Base-by-base conservation (phyloP, 345 rosid species). In the Acer campestre region DNA sequence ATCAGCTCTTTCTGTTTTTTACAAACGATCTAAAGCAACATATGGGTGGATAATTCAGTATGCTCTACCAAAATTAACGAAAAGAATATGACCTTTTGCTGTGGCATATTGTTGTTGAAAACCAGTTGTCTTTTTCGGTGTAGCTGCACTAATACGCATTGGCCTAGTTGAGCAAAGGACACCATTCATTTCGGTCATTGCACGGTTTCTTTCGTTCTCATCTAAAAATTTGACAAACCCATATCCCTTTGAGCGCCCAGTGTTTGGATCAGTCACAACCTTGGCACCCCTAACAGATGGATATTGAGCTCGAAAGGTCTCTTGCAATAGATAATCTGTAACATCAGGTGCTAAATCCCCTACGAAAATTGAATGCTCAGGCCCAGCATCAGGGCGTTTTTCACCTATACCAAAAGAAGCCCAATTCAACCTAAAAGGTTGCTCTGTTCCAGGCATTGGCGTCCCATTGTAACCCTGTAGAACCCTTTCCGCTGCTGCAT, bases 191-290 rank as follows among this genome's bases (percentile, higher is more conserved):
- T 96, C 99, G 27, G 84, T 74, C 99, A 96, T 92, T 18, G 99
- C 94, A 67, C 95, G 88, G 59, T 94, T 94, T 82, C 98, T 90
- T 83, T 96, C 99, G 64, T 73, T 86, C 85, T 96, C 99, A 74
- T 96, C 98, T 0, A 88, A 85, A 82, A 96, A 96, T 65, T 96
- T 96, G 10, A 96, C 98, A 76, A 96, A 96, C 6, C 99, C 99
- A 71, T 96, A 96, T 76, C 99, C 99, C 84, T 94, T 94, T 0
- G 99, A 92, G 18, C 98, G 94, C n/a, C 99, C 99, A 10, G 99
- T 96, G 69, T 80, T 89, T 1, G 98, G 94, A 84, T 96, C 99
- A 77, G 94, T 96, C 51, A 94, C 99, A 81, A 96, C 99, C 92
- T 96, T 96, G 71, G 99, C 99, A 75, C 98, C 99, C 87, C 94